Conservation (phyloP, 495 filamentous ascomycete genomes). For the Aspergillus egyptiacus region DNA sequence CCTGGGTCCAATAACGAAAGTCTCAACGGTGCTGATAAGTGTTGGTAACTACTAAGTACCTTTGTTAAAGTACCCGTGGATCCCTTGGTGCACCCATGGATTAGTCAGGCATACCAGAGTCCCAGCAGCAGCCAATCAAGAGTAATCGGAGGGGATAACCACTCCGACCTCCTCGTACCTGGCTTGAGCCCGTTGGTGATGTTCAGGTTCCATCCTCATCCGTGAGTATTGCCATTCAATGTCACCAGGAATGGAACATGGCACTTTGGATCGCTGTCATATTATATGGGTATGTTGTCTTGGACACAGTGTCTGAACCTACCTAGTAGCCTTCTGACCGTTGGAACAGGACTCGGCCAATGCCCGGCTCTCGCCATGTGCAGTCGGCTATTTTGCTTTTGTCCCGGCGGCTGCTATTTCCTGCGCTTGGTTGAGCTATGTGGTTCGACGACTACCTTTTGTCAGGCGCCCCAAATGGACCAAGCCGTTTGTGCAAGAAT, state of each 20-base stretch:
- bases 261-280: constrained; percentile 8
- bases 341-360: constrained; percentile 40
- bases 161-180: background rate
- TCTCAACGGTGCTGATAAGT: no score
- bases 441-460: constrained; percentile 22
- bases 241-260: constrained; percentile 8
- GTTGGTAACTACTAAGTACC: no score
- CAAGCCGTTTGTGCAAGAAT: constrained; percentile 40
- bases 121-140: background rate
- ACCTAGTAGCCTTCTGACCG: background rate
- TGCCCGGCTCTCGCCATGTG: constrained; percentile 45
- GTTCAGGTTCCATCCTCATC: background rate
- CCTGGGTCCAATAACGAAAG: no score
- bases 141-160: background rate
- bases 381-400: constrained; percentile 41
- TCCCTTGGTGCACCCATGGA: background rate
- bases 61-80: no score
- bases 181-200: background rate
- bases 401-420: constrained; percentile 39
- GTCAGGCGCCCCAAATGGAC: constrained; percentile 46
- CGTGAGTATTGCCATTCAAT: constrained; percentile 12
- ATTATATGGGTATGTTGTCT: constrained; percentile 16
- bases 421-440: constrained; percentile 32
- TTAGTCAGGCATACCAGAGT: background rate
- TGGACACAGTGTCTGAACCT: background rate